phyloP scores from a whole-genome alignment of 2,329 filamentous ascomycete genomes.

The Hypoxylon rubiginosum region DNA sequence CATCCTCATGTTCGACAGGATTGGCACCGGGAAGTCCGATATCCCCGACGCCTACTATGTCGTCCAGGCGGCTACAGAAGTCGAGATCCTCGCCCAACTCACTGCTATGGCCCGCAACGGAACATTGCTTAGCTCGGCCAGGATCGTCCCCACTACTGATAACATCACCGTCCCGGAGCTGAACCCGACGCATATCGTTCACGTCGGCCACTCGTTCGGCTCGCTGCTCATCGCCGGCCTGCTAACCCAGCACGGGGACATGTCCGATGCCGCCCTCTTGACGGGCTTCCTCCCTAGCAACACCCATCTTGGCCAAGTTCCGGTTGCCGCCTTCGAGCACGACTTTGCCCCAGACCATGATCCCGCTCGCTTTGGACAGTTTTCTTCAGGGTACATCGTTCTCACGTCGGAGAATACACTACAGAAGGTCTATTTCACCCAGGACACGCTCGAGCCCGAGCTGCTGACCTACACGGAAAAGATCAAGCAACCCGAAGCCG shows the following conservation, averaged over 20 bases:
- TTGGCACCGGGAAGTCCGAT: constrained; percentile 54
- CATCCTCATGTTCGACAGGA: constrained; percentile 57
- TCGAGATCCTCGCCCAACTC: constrained; percentile 55
- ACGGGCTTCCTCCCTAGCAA: constrained; percentile 54
- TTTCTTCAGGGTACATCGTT: constrained; percentile 45
- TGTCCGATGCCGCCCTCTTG: constrained; percentile 56
- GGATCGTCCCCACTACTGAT: constrained; percentile 21
- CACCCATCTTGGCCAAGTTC: constrained; percentile 34
- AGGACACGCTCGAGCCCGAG: constrained; percentile 48
- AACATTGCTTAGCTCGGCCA: constrained; percentile 46
- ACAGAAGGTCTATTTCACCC: constrained; percentile 54
- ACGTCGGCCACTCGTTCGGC: constrained; percentile 48
- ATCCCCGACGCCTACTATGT: constrained; percentile 56
- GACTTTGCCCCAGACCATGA: constrained; percentile 42
- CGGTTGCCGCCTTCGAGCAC: constrained; percentile 38
- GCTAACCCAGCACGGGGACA: constrained; percentile 50
- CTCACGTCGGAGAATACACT: constrained; percentile 43
- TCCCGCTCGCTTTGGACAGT: constrained; percentile 39
- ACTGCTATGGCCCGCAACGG: constrained; percentile 55
- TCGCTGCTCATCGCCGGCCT: constrained; percentile 48
- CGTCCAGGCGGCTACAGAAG: constrained; percentile 56
- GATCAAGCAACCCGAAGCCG: constrained; percentile 53
- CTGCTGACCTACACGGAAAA: constrained; percentile 49
- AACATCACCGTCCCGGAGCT: constrained; percentile 30
- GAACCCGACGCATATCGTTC: constrained; percentile 51